Evolutionary conservation across 2,329 filamentous ascomycete species (phyloP).

Genomic region (Phoma sp.): DNA sequence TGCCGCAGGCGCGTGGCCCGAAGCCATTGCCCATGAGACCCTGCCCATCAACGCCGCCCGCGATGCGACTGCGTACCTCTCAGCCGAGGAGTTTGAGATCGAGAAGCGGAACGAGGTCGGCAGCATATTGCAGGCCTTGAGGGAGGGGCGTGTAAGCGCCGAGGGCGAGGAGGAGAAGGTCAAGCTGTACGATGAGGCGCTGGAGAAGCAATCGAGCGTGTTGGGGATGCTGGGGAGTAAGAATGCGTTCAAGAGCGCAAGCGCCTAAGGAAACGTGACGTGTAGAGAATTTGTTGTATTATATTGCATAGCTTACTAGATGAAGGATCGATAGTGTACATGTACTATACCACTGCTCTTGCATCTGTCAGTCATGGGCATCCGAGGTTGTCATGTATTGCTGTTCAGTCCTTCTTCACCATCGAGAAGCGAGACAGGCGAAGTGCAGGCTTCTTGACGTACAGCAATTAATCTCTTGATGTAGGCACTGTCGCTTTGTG

Average conservation of each 20-base stretch:
- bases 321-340: too few species aligned
- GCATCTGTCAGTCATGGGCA: too few species aligned
- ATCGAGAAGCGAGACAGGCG: too few species aligned
- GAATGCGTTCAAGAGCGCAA: conserved; percentile 29
- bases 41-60: conserved; percentile 23
- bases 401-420: too few species aligned
- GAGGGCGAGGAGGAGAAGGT: conserved; percentile 7
- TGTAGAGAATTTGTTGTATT: conserved; percentile 10
- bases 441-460: too few species aligned
- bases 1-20: conserved; percentile 29
- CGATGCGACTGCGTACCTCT: conserved; percentile 20
- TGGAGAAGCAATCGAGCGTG: conserved; percentile 21
- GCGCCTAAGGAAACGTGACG: conserved; percentile 9
- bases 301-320: conserved; percentile 1
- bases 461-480: too few species aligned
- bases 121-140: conserved; percentile 19
- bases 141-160: background rate
- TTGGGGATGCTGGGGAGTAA: conserved; percentile 13
- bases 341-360: conserved; percentile 9
- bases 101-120: conserved; percentile 27
- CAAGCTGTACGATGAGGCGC: background rate
- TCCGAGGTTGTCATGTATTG: too few species aligned
- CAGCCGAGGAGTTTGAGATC: conserved; percentile 27
- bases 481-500: too few species aligned
- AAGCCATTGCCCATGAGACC: conserved; percentile 28